phyloP scores from a whole-genome alignment of 1,284 basidiomycete genomes.

The Pulveroboletus sp. region DNA sequence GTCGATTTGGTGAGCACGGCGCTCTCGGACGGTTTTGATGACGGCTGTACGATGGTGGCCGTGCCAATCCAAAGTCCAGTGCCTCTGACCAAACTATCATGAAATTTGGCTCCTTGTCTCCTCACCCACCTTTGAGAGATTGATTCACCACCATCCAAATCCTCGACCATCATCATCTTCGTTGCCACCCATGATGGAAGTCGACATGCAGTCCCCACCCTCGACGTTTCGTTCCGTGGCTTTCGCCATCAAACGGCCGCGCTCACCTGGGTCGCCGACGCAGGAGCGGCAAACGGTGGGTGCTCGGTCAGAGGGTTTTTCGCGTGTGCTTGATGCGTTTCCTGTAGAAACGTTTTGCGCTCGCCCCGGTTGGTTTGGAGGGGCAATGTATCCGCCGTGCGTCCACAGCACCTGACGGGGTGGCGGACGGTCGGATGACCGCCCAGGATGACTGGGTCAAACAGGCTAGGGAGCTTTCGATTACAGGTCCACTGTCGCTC shows the following conservation, averaged over 20 bases:
- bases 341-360: constrained; percentile 56
- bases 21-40: too few relatives aligned
- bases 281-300: constrained; percentile 55
- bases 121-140: too few relatives aligned
- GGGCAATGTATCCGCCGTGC: constrained; percentile 17
- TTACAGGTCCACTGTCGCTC: constrained; percentile 51
- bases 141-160: too few relatives aligned
- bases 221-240: constrained; percentile 35
- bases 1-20: too few relatives aligned
- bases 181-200: constrained; percentile 42
- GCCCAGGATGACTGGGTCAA: constrained; percentile 67
- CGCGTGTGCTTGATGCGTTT: background rate
- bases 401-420: constrained; percentile 21
- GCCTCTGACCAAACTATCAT: too few relatives aligned
- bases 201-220: constrained; percentile 51
- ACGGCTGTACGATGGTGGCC: too few relatives aligned
- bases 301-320: background rate
- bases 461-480: constrained; percentile 58
- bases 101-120: too few relatives aligned
- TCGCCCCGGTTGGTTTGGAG: constrained; percentile 39
- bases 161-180: background rate
- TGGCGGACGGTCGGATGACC: constrained; percentile 39
- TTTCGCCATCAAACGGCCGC: constrained; percentile 50
- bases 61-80: too few relatives aligned
- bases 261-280: constrained; percentile 53